Base-by-base conservation (phyloP, 2,329 filamentous ascomycete species). In the Clarireedia hainanense region DNA sequence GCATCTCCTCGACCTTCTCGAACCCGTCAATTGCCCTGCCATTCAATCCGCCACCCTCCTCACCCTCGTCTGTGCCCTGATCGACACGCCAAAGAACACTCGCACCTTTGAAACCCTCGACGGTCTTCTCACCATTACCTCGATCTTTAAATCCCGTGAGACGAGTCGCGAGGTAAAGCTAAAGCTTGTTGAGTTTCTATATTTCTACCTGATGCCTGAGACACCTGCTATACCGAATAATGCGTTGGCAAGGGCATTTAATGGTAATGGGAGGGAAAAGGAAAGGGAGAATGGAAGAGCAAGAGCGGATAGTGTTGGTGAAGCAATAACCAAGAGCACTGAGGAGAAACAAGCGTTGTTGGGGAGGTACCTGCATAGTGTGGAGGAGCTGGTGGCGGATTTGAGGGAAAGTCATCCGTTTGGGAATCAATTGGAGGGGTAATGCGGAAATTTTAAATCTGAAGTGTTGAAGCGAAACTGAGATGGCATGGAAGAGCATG, bases 171-270 rank as follows among this genome's bases (percentile, higher is more conserved):
- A 92, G 65, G 91, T 97, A 62, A 96, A 96, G 75, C 81, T 96
- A 68, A 94, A 95, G 71, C 83, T 95, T n/a, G 86, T 96, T 64
- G 94, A 97, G 72, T 97, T 97, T 69, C 75, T 99, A 51, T 97
- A 97, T 76, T 97, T 97, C 73, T 99, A 97, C 72, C 85, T 99
- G 64, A 96, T 97, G 86, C 91, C 92, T 50, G 94, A 99, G 73
- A 83, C 81, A 0, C 84, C 79, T 46, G 75, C 79, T 20, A 78
- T 80, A 60, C 78, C 80, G 5, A 34, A 73, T 73, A 59, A 75
- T 78, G 58, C 74, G 71, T 20, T 69, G 71, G 50, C 72, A 71
- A 50, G 71, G 72, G 57, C 76, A 75, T 2, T 67, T 78, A 6
- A 74, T 72, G 24, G 76, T 84, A 66, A 71, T 84, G 30, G 59